These are phyloP conservation scores for Scheffersomyces segobiensis DNA, from an alignment of 1,139 yeast species.

Conservation along the genomic window DNA sequence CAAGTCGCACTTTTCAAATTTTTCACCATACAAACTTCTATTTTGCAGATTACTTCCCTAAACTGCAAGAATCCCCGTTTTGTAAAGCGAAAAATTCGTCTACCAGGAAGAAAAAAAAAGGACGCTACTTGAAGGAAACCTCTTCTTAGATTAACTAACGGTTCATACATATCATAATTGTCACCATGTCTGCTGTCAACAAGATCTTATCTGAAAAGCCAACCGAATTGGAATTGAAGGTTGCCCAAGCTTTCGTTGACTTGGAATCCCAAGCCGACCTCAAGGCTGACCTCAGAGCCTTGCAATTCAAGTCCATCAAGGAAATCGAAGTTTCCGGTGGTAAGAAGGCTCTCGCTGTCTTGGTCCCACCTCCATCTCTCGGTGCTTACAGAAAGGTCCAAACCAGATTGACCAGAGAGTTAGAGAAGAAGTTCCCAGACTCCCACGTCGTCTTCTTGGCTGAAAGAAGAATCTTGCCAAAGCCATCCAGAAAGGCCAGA, in stretches of 20 bases:
- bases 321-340: constrained; percentile 98
- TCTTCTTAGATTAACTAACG: neutral
- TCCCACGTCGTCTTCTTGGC: constrained; percentile 99
- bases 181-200: constrained; percentile 89
- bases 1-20: neutral
- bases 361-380: constrained; percentile 97
- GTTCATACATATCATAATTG: constrained; percentile 11
- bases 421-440: constrained; percentile 99
- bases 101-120: neutral
- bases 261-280: constrained; percentile 94
- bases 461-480: constrained; percentile 99
- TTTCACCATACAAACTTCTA: neutral
- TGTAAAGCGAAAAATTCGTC: neutral
- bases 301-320: constrained; percentile 98
- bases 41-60: neutral
- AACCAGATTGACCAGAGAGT: constrained; percentile 97
- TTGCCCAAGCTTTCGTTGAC: constrained; percentile 98
- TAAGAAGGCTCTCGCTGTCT: constrained; percentile 97
- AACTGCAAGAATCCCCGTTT: neutral
- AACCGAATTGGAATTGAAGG: constrained; percentile 98
- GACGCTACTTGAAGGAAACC: neutral
- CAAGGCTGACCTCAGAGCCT: constrained; percentile 97
- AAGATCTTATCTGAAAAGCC: constrained; percentile 93
- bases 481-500: constrained; percentile 89
- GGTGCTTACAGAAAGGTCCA: constrained; percentile 96